Percentiles rank a stretch among this genome's conserved stretches.
Evolutionary conservation across 2,329 filamentous ascomycete genomes (phyloP).

Genomic region (Teratosphaeriaceae sp.): DNA sequence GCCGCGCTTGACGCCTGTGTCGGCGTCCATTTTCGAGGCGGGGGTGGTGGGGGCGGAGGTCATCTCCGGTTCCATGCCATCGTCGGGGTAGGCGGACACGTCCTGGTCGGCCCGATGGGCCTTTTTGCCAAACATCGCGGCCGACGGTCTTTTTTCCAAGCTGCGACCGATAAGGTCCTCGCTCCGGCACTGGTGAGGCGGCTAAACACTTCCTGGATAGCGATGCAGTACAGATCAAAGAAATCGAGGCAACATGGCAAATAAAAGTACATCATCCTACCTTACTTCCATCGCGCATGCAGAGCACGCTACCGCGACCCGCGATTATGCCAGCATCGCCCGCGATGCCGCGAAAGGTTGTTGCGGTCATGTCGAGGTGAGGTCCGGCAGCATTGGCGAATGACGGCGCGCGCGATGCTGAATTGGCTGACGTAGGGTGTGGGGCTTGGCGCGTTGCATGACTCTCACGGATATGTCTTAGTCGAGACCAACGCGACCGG

Average conservation of each 20-base stretch:
- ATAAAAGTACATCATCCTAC: neutral
- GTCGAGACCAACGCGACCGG: no score
- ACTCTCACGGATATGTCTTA: no score
- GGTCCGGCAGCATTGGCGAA: no score
- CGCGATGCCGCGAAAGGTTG: neutral
- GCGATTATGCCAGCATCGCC: neutral
- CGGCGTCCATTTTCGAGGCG: constrained; percentile 41
- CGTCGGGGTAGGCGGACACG: constrained; percentile 6
- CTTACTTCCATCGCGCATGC: neutral
- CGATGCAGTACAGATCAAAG: neutral
- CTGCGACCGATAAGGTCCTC: no score
- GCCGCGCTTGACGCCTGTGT: constrained; percentile 61
- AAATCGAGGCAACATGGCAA: neutral
- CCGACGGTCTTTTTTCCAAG: neutral
- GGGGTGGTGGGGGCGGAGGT: neutral
- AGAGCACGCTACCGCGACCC: neutral
- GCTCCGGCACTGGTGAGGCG: no score
- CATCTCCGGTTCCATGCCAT: neutral
- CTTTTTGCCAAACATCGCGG: constrained; percentile 1
- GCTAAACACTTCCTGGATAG: no score
- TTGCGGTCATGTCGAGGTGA: no score
- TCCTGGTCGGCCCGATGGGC: neutral
- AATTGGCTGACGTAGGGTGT: no score
- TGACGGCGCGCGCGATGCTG: no score
- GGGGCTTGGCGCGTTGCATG: no score